These are phyloP conservation scores for Rhizophagus prolifer DNA, from an alignment of 192 early-diverging fungal species.

Conservation along the genomic window DNA sequence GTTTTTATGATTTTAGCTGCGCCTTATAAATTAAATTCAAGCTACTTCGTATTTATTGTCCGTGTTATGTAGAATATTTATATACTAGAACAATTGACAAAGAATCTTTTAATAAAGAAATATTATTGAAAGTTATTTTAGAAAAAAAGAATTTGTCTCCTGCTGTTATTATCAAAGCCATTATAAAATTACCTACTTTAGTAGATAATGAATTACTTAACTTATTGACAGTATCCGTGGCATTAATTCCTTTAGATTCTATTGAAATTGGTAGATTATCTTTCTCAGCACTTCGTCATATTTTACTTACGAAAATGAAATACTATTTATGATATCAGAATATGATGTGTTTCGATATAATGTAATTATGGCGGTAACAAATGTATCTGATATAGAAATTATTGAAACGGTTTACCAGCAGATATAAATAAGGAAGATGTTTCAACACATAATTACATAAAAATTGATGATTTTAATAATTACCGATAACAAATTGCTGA, in stretches of 20 bases:
- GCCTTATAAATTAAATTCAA: too few relatives aligned
- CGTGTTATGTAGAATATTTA: slow-evolving; percentile 19
- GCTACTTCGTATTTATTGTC: too few relatives aligned
- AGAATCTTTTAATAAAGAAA: not conserved
- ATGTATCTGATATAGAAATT: not conserved
- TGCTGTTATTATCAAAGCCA: slow-evolving; percentile 1
- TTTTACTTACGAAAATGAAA: not conserved
- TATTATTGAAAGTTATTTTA: not conserved
- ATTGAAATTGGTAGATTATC: too few relatives aligned
- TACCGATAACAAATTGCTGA: not conserved
- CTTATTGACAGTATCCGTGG: not conserved
- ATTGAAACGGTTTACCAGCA: not conserved
- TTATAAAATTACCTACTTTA: not conserved
- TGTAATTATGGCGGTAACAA: not conserved
- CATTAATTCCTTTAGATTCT: not conserved
- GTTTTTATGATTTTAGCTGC: too few relatives aligned
- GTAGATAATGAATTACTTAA: not conserved
- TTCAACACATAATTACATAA: not conserved
- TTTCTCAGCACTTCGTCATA: not conserved
- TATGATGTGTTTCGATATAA: not conserved
- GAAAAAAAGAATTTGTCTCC: not conserved
- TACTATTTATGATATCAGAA: not conserved
- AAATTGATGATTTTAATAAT: not conserved
- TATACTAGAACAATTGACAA: not conserved
- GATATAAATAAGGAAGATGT: not conserved